Evolutionary conservation across 495 filamentous ascomycete genomes (phyloP), one percentile per base, ranked within the genome.

Genomic region (Xylaria scruposa): DNA sequence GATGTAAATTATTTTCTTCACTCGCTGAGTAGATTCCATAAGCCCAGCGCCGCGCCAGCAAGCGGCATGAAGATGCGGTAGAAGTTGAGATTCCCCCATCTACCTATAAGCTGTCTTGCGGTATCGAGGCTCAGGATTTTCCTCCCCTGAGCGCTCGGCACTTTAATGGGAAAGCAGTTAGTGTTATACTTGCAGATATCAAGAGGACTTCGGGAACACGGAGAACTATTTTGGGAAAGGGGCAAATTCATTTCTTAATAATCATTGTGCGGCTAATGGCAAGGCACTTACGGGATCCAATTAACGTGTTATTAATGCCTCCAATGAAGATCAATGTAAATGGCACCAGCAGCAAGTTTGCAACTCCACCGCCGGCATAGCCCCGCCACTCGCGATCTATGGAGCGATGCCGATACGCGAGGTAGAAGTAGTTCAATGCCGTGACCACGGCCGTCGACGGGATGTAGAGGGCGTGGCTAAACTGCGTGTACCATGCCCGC

Each of bases 281-380:
- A 53, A 2, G 26, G 44, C 29, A 64, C 68, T 70, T 47, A 70
- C 68, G 78, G 0, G 72, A 70, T 12, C 58, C 58, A 19, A 75
- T 72, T 64, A 78, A 44, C 4, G 19, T 72, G 13, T n/a, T 47
- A 36, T 78, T 78, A 38, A 75, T 75, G 9, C 61, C 67, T 13
- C 33, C 54, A 49, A 78, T 74, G 64, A 77, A 73, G 5, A 73
- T 47, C 4, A 83, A 5, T 10, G 84, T 85, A 53, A 73, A 83
- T 9, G 82, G 83, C 0, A 82, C 75, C 62, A 85, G 81, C 2
- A 81, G 67, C 1, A 85, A 19, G 19, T 80, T 83, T 17, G 84
- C 59, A 13, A 74, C 61, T 4, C 79, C 83, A 0, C 78, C 81
- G 0, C 68, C 70, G 0, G 74, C 75, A 42, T 81, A 86, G 8